Conservation (phyloP, 768 basidiomycete species). For the Lactarius deliciosus region DNA sequence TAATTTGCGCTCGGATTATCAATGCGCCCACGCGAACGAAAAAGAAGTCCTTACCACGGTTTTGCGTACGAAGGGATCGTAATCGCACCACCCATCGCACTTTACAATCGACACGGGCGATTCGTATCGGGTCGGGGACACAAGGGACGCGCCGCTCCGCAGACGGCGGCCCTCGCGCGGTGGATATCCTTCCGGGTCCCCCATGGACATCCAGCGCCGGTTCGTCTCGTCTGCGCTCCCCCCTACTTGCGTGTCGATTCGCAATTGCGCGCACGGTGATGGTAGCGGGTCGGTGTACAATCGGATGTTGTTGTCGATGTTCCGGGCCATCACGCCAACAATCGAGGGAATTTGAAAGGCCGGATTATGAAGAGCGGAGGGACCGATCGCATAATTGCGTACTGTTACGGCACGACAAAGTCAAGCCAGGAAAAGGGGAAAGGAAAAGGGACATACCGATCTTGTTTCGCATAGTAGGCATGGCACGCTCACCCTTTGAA, state of each 20-base stretch:
- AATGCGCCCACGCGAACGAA: background rate
- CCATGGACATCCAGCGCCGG: background rate
- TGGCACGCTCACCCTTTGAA: slow-evolving; percentile 23
- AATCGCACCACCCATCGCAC: slow-evolving; percentile 29
- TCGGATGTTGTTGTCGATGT: background rate
- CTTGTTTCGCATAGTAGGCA: slow-evolving; percentile 17
- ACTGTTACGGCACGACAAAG: background rate
- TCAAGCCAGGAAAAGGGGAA: background rate
- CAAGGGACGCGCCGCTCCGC: background rate
- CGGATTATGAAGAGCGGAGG: background rate
- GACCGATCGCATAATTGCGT: background rate
- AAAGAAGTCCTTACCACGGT: background rate
- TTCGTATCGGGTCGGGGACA: slow-evolving; percentile 11
- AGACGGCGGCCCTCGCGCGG: background rate
- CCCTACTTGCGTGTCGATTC: slow-evolving; percentile 1
- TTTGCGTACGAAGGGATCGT: background rate
- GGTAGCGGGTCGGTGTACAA: background rate
- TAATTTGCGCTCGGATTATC: background rate
- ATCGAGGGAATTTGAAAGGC: background rate
- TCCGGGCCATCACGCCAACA: background rate
- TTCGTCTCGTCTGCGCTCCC: background rate
- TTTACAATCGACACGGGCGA: slow-evolving; percentile 23
- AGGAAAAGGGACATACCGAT: slow-evolving; percentile 15
- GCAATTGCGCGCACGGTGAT: background rate
- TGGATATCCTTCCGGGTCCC: background rate